These are phyloP conservation scores for Candida dendrica DNA, from an alignment of 805 yeast genomes.

Conservation along the genomic window DNA sequence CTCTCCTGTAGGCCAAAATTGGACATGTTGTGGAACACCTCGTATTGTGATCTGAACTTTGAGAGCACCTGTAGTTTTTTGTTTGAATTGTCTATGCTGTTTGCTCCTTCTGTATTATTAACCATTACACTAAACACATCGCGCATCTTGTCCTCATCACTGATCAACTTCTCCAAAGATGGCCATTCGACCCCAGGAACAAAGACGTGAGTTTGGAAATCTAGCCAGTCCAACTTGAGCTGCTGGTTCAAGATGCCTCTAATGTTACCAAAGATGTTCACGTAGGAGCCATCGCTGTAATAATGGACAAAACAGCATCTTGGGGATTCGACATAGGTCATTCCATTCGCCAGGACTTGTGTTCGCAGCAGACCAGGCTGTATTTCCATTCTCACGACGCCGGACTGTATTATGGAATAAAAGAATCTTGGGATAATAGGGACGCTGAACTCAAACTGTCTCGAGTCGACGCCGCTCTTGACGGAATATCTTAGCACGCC, in stretches of 20 bases:
- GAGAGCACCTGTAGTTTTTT: conserved; percentile 16
- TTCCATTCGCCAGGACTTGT: conserved; percentile 44
- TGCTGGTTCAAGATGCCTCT: conserved; percentile 56
- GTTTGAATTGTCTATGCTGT: conserved; percentile 2
- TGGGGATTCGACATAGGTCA: conserved; percentile 46
- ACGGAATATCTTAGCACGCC: conserved; percentile 42
- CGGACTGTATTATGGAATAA: conserved; percentile 42
- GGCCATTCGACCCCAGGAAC: conserved; percentile 40
- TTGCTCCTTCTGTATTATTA: background rate
- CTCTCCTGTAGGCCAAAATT: conserved; percentile 58
- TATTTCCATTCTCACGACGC: conserved; percentile 45
- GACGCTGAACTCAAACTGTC: conserved; percentile 58
- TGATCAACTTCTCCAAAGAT: conserved; percentile 34
- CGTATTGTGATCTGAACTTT: conserved; percentile 29
- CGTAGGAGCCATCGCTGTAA: conserved; percentile 66
- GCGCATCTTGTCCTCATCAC: conserved; percentile 18
- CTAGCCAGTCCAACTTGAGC: conserved; percentile 67
- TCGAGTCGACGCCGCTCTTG: conserved; percentile 35
- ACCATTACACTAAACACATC: conserved; percentile 8
- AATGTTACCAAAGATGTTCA: conserved; percentile 53
- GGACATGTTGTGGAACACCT: conserved; percentile 41
- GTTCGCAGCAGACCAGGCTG: conserved; percentile 43
- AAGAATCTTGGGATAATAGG: conserved; percentile 60
- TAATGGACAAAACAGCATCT: conserved; percentile 40
- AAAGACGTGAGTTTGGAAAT: conserved; percentile 43